Conservation (phyloP, 768 basidiomycete species). For the Nevesoporus exiguus region DNA sequence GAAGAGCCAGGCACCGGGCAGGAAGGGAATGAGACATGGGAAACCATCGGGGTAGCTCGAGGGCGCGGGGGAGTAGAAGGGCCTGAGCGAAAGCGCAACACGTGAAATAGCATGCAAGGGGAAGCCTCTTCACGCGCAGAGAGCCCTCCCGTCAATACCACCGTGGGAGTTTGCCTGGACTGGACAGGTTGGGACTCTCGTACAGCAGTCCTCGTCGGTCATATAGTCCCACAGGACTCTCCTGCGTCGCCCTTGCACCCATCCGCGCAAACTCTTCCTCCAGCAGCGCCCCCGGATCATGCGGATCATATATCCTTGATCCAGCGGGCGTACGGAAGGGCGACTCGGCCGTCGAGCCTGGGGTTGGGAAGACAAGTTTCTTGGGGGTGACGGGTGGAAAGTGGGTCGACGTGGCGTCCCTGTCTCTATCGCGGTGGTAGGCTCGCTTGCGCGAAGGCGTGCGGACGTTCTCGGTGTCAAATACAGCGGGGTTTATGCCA, state of each 20-base stretch:
- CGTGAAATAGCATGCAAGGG: not conserved
- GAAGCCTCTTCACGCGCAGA: too few species aligned
- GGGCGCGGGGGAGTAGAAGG: too few species aligned
- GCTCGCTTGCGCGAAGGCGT: slow-evolving; percentile 47
- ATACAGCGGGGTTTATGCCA: slow-evolving; percentile 37
- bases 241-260: slow-evolving; percentile 40
- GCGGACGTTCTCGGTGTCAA: slow-evolving; percentile 36
- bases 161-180: slow-evolving; percentile 50
- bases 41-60: not conserved
- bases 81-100: not conserved
- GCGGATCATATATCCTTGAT: slow-evolving; percentile 58
- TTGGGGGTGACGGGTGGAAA: slow-evolving; percentile 44
- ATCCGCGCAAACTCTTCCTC: slow-evolving; percentile 70
- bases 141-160: slow-evolving; percentile 41
- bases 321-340: slow-evolving; percentile 53
- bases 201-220: slow-evolving; percentile 61
- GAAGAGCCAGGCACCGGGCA: not conserved
- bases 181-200: slow-evolving; percentile 65
- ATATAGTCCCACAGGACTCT: slow-evolving; percentile 67
- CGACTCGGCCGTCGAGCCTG: slow-evolving; percentile 31
- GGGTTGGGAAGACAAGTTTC: slow-evolving; percentile 36
- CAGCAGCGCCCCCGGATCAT: slow-evolving; percentile 62
- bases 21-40: not conserved
- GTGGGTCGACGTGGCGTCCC: slow-evolving; percentile 13
- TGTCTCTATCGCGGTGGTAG: slow-evolving; percentile 27